Conservation (phyloP, 768 basidiomycete genomes). For the Glaciozyma antarctica region DNA sequence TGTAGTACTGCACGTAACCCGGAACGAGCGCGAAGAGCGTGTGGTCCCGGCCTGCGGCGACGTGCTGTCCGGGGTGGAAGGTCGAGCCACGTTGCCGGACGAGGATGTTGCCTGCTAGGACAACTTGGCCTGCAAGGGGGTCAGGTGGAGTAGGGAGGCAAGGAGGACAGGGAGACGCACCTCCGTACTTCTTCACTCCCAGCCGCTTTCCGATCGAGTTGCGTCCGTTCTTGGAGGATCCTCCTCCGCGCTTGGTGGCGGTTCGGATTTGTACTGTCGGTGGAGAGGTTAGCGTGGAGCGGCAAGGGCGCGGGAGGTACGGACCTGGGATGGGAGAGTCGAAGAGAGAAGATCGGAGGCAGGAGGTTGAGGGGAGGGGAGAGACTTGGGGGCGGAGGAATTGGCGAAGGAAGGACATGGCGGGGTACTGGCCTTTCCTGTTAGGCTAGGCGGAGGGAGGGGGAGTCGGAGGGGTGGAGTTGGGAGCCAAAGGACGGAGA, state of each 20-base stretch:
- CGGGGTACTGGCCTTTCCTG: background rate
- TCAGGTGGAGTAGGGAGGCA: background rate
- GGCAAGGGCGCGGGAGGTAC: background rate
- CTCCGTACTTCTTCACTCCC: conserved; percentile 93
- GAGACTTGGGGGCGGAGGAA: conserved; percentile 16
- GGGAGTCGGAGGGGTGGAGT: background rate
- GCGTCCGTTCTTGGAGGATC: conserved; percentile 83
- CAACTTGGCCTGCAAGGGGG: conserved; percentile 61
- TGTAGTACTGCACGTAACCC: conserved; percentile 88
- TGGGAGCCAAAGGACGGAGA: background rate
- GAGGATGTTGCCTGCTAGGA: conserved; percentile 91
- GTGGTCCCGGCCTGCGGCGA: conserved; percentile 85
- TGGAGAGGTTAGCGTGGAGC: background rate
- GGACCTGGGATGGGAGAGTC: conserved; percentile 8
- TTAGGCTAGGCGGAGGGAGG: background rate
- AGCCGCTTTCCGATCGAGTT: conserved; percentile 86
- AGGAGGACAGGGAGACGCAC: conserved; percentile 42
- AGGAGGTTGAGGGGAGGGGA: conserved; percentile 16
- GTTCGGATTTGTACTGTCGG: conserved; percentile 58
- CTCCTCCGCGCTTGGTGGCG: conserved; percentile 93
- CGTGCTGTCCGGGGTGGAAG: conserved; percentile 93
- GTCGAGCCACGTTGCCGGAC: conserved; percentile 85
- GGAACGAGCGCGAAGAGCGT: conserved; percentile 84
- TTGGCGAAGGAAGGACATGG: background rate
- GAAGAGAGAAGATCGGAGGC: conserved; percentile 19